These are phyloP conservation scores for Hepatocystis sp. DNA, from an alignment of 169 alveolate genomes.

Conservation along the genomic window DNA sequence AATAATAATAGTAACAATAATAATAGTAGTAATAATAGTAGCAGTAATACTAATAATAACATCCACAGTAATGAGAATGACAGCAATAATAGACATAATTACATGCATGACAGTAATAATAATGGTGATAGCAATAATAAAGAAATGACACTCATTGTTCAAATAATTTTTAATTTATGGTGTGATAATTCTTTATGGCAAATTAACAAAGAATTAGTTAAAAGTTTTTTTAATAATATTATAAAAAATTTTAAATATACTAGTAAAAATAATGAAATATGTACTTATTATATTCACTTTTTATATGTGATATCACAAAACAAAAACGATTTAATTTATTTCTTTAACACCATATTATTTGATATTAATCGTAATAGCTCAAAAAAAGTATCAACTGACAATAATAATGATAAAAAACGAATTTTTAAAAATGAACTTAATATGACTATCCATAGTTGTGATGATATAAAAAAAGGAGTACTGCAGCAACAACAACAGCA, in stretches of 20 bases:
- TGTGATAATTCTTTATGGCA: constrained; percentile 71
- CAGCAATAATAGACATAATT: no score
- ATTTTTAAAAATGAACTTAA: no score
- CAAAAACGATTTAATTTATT: constrained; percentile 35
- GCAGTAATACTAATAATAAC: no score
- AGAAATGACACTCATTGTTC: constrained; percentile 31
- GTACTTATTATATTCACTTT: constrained; percentile 50
- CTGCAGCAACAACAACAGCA: no score
- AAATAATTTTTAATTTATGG: constrained; percentile 59
- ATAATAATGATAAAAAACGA: no score
- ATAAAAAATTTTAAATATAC: constrained; percentile 56
- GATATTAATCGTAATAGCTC: no score
- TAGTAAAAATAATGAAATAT: constrained; percentile 50
- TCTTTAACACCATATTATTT: constrained; percentile 47
- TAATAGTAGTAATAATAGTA: no score
- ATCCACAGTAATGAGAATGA: no score
- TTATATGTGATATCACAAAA: constrained; percentile 29
- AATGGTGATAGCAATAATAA: neutral
- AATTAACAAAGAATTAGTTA: constrained; percentile 41
- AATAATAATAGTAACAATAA: no score
- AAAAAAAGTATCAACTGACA: no score
- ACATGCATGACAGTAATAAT: constrained; percentile 3
- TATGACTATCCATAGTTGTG: no score
- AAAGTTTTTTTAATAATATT: constrained; percentile 34
- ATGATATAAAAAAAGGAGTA: no score